Base-by-base conservation (phyloP, 2,329 filamentous ascomycete genomes). In the Epichloe sp. region DNA sequence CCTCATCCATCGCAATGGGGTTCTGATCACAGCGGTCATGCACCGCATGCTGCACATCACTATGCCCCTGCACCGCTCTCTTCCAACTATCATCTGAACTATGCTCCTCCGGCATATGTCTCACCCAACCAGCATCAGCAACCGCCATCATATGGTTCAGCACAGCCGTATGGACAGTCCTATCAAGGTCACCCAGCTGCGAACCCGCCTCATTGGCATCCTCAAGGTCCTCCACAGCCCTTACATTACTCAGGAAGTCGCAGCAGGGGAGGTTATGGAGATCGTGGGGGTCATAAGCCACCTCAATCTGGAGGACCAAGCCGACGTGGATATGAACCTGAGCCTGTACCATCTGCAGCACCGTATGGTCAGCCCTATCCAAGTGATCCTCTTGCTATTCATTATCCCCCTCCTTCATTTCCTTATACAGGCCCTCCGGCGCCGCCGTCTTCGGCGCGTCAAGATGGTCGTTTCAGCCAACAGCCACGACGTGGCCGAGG, bases 41-140 rank as follows among this genome's bases (percentile, higher is more conserved):
- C 62, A 7, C 63, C 67, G 35, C 68, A 68, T 49, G 67, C 69
- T 55, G 62, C 65, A n/a, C 67, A 72, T 23, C 62, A 70, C 36
- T 76, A 77, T 58, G 65, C 68, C 43, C 69, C 71, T 41, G 61
- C 70, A 50, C 73, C 75, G 31, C 65, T 80, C 36, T 71, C 74
- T 35, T 68, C 73, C 54, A 77, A 76, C 58, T 80, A 80, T 58
- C 78, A 80, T 56, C 76, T 76, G 36, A 79, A 77, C 62, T 82
- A 79, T 60, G 72, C 77, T 40, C 73, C 74, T 41, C 79, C 80
- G 57, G 63, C 70, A 8, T 82, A 80, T 53, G 63, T 64, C 35
- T 60, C 65, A 11, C 5, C 47, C 44, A 52, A 68, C 23, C 68
- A 71, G 49, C 70, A 71, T 53, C 59, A 67, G 12, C 74, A 74